phyloP scores from a whole-genome alignment of 1,284 basidiomycete species.

The Ustilago loliicola region DNA sequence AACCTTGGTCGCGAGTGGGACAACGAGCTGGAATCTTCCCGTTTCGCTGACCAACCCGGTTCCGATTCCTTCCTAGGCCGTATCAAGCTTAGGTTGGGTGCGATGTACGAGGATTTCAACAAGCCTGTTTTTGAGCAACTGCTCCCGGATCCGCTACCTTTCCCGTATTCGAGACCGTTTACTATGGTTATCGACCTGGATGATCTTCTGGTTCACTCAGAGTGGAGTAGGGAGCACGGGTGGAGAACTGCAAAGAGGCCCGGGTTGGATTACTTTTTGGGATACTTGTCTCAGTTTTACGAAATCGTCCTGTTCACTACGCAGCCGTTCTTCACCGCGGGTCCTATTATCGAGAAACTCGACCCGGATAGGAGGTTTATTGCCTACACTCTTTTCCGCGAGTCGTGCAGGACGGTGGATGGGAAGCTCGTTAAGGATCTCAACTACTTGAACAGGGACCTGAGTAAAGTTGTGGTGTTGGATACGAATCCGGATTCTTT shows the following conservation, averaged over 20 bases:
- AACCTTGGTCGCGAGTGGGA: constrained; percentile 70
- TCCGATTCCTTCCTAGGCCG: constrained; percentile 59
- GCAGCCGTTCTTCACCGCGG: constrained; percentile 89
- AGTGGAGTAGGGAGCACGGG: constrained; percentile 76
- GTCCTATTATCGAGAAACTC: constrained; percentile 91
- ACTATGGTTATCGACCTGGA: constrained; percentile 92
- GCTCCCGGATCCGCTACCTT: constrained; percentile 86
- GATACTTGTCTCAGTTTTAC: constrained; percentile 95
- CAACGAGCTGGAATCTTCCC: constrained; percentile 61
- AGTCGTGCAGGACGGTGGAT: constrained; percentile 72
- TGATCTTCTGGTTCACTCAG: constrained; percentile 89
- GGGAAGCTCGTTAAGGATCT: constrained; percentile 79
- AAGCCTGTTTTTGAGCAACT: constrained; percentile 88
- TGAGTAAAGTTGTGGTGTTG: constrained; percentile 88
- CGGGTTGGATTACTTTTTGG: constrained; percentile 97
- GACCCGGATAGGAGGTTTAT: constrained; percentile 93
- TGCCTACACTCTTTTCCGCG: constrained; percentile 89
- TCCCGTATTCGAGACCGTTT: constrained; percentile 88
- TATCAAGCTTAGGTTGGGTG: constrained; percentile 51
- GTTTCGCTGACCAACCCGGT: constrained; percentile 43
- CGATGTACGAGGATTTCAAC: constrained; percentile 61
- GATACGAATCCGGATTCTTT: constrained; percentile 87
- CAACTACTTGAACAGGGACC: constrained; percentile 90
- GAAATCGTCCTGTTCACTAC: constrained; percentile 96
- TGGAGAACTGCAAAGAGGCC: constrained; percentile 78